Conservation (phyloP, 2,329 filamentous ascomycete species). For the Davidsoniella neocaledoniae region DNA sequence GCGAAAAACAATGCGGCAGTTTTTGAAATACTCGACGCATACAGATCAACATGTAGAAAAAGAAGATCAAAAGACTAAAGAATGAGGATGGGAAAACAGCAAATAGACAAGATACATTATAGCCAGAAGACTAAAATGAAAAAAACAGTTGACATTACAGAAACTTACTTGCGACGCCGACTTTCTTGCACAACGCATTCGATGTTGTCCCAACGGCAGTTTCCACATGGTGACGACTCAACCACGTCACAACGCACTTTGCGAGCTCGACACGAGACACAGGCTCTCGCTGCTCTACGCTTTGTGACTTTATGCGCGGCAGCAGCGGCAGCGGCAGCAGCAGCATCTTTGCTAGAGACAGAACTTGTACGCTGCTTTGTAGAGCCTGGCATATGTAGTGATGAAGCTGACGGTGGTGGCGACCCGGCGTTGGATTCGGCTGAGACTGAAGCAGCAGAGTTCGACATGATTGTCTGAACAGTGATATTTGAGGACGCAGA, state of each 20-base stretch:
- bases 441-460: neutral
- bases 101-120: neutral
- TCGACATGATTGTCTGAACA: neutral
- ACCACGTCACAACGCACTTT: conserved; percentile 93
- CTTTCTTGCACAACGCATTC: conserved; percentile 66
- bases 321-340: conserved; percentile 18
- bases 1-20: neutral
- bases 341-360: conserved; percentile 18
- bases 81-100: neutral
- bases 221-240: conserved; percentile 72
- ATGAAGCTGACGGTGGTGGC: no score
- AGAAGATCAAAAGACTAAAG: neutral
- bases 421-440: no score
- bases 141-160: neutral
- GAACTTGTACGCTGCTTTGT: conserved; percentile 6
- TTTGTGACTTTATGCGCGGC: conserved; percentile 41
- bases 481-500: neutral
- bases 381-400: no score
- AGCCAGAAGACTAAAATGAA: neutral
- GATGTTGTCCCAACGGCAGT: conserved; percentile 67
- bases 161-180: conserved; percentile 66
- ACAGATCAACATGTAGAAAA: neutral
- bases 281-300: conserved; percentile 77
- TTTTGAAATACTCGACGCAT: no score
- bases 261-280: conserved; percentile 70